A percentile compares a stretch with the other conserved stretches of the same genome.
phyloP scores from a whole-genome alignment of 1,284 basidiomycete genomes.

The Cutaneotrichosporon cutaneum region DNA sequence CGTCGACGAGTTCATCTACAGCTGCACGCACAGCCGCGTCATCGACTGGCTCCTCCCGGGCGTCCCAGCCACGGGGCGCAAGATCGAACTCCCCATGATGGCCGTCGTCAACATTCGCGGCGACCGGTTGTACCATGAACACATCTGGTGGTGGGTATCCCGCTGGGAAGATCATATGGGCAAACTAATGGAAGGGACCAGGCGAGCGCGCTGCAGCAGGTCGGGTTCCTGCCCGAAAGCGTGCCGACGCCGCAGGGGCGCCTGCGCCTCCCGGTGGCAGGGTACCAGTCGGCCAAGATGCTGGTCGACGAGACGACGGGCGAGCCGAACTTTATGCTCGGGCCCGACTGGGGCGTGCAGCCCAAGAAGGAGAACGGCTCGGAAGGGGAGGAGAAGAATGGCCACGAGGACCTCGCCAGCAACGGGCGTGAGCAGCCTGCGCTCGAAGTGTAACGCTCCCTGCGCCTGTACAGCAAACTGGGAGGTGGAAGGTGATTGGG shows the following conservation, averaged over 20 bases:
- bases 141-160: conserved; percentile 50
- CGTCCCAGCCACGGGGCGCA: conserved; percentile 58
- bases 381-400: neutral
- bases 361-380: neutral
- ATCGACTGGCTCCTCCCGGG: conserved; percentile 57
- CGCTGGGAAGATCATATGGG: no score
- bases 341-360: conserved; percentile 25
- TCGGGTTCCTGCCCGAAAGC: conserved; percentile 24
- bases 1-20: conserved; percentile 35
- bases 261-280: conserved; percentile 28
- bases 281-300: conserved; percentile 25
- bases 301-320: conserved; percentile 26
- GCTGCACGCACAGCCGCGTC: conserved; percentile 56
- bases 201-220: conserved; percentile 30
- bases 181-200: conserved; percentile 28
- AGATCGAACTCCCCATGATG: conserved; percentile 59
- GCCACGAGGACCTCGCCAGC: neutral
- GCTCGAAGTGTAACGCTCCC: no score
- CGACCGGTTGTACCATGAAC: conserved; percentile 60
- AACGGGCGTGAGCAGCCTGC: neutral
- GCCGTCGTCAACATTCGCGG: conserved; percentile 62
- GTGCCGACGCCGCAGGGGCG: conserved; percentile 17
- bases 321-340: conserved; percentile 31
- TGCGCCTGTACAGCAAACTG: neutral
- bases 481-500: no score